Percentiles rank a stretch among this genome's conserved stretches.
These are phyloP conservation scores for Rusavskia elegans DNA, from an alignment of 495 filamentous ascomycete genomes.

Conservation along the genomic window DNA sequence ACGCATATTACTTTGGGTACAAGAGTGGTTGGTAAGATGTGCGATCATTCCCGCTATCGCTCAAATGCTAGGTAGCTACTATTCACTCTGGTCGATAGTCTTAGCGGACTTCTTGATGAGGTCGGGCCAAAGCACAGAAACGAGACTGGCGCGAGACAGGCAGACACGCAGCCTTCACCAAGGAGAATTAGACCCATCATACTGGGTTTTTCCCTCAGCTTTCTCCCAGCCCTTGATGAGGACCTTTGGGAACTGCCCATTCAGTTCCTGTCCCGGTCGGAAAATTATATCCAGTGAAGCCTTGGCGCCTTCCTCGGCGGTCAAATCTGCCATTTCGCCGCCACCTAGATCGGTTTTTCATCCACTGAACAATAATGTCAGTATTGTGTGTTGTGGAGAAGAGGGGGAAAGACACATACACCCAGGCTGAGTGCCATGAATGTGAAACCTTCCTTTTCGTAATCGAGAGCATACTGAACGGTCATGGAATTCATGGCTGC, in stretches of 20 bases:
- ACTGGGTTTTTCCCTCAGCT: too few species aligned
- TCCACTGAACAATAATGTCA: constrained; percentile 10
- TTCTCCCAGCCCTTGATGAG: background rate
- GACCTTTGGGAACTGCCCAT: background rate
- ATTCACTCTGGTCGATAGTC: too few species aligned
- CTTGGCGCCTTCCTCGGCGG: constrained; percentile 20
- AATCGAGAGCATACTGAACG: constrained; percentile 28
- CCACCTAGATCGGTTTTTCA: constrained; percentile 23
- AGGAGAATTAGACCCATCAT: background rate
- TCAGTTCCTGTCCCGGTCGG: constrained; percentile 14
- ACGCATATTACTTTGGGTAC: too few species aligned
- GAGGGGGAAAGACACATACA: constrained; percentile 20
- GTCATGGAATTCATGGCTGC: constrained; percentile 35
- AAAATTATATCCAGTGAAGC: constrained; percentile 20
- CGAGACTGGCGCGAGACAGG: background rate
- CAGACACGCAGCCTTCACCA: background rate
- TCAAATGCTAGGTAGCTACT: too few species aligned
- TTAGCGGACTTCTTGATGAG: too few species aligned
- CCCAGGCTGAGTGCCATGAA: constrained; percentile 31
- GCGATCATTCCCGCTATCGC: too few species aligned
- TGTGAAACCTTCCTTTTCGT: constrained; percentile 27
- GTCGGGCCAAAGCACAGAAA: too few species aligned
- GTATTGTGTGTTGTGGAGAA: background rate
- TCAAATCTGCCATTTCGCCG: constrained; percentile 18
- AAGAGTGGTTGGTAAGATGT: too few species aligned